phyloP scores from a whole-genome alignment of 371 early-diverging fungal genomes.

The Mucor indicus region DNA sequence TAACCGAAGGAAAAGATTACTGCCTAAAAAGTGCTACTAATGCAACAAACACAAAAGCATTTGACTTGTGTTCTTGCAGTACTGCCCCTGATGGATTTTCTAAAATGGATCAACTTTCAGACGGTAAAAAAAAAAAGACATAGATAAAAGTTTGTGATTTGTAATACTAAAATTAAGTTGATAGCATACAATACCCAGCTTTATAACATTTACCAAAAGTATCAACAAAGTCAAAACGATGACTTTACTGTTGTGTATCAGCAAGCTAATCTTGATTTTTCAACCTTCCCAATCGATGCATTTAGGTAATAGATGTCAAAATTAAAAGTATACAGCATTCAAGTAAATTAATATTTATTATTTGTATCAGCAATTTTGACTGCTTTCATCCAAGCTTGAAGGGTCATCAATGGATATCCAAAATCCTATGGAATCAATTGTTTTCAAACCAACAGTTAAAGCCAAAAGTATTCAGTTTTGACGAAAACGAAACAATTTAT shows the following conservation, averaged over 20 bases:
- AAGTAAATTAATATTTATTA: background rate
- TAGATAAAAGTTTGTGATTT: background rate
- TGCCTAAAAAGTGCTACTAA: background rate
- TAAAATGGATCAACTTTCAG: background rate
- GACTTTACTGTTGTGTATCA: too few relatives aligned
- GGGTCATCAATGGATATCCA: slow-evolving; percentile 22
- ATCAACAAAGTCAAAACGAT: too few relatives aligned
- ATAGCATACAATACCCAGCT: slow-evolving; percentile 16
- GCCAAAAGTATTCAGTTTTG: background rate
- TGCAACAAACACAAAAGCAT: slow-evolving; percentile 1
- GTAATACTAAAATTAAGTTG: slow-evolving; percentile 5
- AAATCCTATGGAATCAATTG: slow-evolving; percentile 8
- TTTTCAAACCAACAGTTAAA: background rate
- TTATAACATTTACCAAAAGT: too few relatives aligned
- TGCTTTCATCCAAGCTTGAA: slow-evolving; percentile 18
- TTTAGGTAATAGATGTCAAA: slow-evolving; percentile 20
- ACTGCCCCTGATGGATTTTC: background rate
- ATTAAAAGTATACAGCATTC: background rate
- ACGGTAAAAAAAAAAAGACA: background rate
- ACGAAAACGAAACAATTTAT: background rate
- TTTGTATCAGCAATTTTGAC: slow-evolving; percentile 12
- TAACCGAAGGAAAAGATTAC: slow-evolving; percentile 6
- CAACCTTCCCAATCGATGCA: slow-evolving; percentile 13
- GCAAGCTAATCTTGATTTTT: slow-evolving; percentile 11
- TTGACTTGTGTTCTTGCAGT: slow-evolving; percentile 4